These are phyloP conservation scores for Arctium minus DNA, from an alignment of 129 eudicot genomes.

Conservation along the genomic window DNA sequence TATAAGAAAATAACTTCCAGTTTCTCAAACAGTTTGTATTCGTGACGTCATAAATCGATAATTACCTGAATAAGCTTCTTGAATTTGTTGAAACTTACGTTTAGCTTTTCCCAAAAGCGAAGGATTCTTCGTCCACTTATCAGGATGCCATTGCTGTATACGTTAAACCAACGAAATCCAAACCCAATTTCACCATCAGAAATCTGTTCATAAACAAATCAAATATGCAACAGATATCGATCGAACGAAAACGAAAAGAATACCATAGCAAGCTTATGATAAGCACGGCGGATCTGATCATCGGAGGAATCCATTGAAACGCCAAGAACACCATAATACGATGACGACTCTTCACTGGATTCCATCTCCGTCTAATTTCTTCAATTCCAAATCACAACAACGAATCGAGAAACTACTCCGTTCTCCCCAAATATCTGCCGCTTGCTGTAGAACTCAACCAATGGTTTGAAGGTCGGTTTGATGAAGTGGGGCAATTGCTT, in stretches of 20 bases:
- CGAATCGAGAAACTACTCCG: neutral
- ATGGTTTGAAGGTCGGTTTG: constrained; percentile 18
- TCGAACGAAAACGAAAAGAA: neutral
- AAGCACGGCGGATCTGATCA: constrained; percentile 79
- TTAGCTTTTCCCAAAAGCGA: constrained; percentile 59
- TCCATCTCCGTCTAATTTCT: constrained; percentile 12
- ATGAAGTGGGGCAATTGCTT: constrained; percentile 12
- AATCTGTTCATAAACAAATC: neutral
- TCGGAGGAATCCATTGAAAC: constrained; percentile 46
- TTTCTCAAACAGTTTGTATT: neutral
- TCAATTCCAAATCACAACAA: neutral
- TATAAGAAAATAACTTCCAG: neutral
- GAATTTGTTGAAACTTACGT: constrained; percentile 76
- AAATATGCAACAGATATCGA: neutral
- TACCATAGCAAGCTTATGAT: constrained; percentile 92
- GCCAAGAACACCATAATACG: constrained; percentile 69
- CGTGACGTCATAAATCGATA: neutral
- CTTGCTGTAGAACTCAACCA: neutral
- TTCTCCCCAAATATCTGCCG: neutral
- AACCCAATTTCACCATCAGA: constrained; percentile 3
- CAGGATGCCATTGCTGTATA: constrained; percentile 93
- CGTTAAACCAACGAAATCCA: neutral
- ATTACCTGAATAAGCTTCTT: constrained; percentile 92
- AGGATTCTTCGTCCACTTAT: constrained; percentile 63
- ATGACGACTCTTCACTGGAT: constrained; percentile 8